Evolutionary conservation across 108 stramenopile species (phyloP).

Genomic region (Skeletonema costatum): DNA sequence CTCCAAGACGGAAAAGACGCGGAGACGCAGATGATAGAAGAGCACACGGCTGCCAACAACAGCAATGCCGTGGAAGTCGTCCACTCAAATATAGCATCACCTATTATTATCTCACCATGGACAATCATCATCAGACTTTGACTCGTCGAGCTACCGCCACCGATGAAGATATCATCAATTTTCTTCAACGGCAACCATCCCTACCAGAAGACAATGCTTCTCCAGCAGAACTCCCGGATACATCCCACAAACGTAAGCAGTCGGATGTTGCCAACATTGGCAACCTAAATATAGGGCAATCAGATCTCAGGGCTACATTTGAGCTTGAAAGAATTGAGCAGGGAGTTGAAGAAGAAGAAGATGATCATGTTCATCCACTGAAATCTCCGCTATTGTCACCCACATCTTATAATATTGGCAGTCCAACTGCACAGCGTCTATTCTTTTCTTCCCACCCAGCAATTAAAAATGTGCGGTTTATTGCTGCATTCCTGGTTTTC

Average conservation of each 20-base stretch:
- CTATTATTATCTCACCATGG: neutral
- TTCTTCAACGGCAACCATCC: neutral
- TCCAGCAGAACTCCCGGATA: neutral
- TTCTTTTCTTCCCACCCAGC: neutral
- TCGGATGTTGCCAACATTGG: slow-evolving; percentile 6
- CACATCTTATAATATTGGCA: neutral
- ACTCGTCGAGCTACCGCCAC: neutral
- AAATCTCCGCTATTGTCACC: neutral
- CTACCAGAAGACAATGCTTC: neutral
- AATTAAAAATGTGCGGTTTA: neutral
- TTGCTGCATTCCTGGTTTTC: neutral
- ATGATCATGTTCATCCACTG: slow-evolving; percentile 16
- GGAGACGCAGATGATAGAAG: no score
- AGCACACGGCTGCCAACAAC: no score
- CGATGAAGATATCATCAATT: neutral
- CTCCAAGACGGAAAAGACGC: no score
- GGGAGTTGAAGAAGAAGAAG: slow-evolving; percentile 7
- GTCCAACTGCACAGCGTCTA: neutral
- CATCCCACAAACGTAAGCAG: slow-evolving; percentile 32
- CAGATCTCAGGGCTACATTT: slow-evolving; percentile 6
- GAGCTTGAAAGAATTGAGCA: slow-evolving; percentile 16
- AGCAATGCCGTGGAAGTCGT: no score
- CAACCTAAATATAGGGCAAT: neutral
- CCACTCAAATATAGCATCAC: no score
- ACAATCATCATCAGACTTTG: neutral